Conservation (phyloP, 169 alveolate genomes). For the Cryptosporidium sp. region DNA sequence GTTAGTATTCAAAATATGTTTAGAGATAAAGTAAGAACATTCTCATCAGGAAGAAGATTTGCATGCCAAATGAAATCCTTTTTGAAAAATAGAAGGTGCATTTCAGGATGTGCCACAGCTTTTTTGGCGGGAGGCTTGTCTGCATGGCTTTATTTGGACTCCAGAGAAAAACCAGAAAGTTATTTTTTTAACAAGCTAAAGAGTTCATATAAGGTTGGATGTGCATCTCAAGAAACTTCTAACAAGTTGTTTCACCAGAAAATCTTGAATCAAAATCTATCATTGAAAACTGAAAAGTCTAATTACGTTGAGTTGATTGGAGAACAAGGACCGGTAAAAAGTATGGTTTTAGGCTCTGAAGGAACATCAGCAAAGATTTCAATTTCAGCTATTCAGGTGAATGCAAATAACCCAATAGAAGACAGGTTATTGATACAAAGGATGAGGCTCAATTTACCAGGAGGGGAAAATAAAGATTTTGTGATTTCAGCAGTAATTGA, state of each 20-base stretch:
- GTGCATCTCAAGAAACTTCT: background rate
- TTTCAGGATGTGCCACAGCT: slow-evolving; percentile 8
- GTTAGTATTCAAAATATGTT: background rate
- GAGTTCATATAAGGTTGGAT: background rate
- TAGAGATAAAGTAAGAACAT: background rate
- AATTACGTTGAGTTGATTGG: slow-evolving; percentile 35
- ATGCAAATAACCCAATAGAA: slow-evolving; percentile 74
- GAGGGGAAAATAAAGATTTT: slow-evolving; percentile 23
- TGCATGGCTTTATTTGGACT: slow-evolving; percentile 15
- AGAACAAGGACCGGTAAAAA: slow-evolving; percentile 56
- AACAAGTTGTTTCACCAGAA: background rate
- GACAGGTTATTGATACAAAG: slow-evolving; percentile 61
- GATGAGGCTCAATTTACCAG: slow-evolving; percentile 20
- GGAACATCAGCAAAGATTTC: slow-evolving; percentile 16
- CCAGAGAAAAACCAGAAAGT: background rate
- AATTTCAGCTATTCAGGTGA: slow-evolving; percentile 38
- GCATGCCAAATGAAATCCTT: background rate
- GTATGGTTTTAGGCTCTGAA: background rate
- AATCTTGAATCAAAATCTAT: background rate
- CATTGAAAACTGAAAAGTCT: background rate
- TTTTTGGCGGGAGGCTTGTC: slow-evolving; percentile 20
- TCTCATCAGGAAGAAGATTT: slow-evolving; percentile 4
- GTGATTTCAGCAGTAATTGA: slow-evolving; percentile 74
- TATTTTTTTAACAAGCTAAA: background rate
- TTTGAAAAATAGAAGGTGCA: background rate